Conservation (phyloP, 2,329 filamentous ascomycete species). For the Diaporthe vexans region DNA sequence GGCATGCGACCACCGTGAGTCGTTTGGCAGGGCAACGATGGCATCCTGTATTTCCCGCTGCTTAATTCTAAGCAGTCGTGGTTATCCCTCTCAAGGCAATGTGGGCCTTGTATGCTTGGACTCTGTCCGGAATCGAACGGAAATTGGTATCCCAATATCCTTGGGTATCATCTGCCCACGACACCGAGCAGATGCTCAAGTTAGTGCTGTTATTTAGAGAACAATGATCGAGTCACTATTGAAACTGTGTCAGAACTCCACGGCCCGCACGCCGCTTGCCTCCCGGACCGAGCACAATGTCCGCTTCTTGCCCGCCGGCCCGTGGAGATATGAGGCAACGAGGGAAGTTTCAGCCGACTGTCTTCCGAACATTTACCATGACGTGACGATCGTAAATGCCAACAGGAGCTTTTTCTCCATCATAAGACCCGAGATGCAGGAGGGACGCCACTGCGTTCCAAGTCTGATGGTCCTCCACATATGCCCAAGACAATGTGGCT, state of each 20-base stretch:
- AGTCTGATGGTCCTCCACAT: not conserved
- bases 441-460: constrained; percentile 24
- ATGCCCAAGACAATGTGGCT: constrained; percentile 13
- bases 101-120: constrained; percentile 28
- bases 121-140: constrained; percentile 43
- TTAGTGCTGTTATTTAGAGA: not conserved
- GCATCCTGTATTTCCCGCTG: constrained; percentile 46
- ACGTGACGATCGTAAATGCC: not conserved
- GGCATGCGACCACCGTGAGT: constrained; percentile 44
- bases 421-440: not conserved
- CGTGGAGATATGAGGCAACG: not conserved
- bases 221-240: not conserved
- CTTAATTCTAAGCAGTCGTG: constrained; percentile 3
- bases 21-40: constrained; percentile 49
- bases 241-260: not conserved
- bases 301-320: not conserved
- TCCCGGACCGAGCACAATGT: not conserved
- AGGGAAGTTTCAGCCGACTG: not conserved
- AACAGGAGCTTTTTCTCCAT: not conserved
- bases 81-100: constrained; percentile 33
- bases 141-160: constrained; percentile 45
- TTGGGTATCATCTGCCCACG: not conserved
- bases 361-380: not conserved
- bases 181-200: constrained; percentile 1
- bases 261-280: not conserved